phyloP scores from a whole-genome alignment of 306 rosid genomes.

The Dalbergia oliveri region DNA sequence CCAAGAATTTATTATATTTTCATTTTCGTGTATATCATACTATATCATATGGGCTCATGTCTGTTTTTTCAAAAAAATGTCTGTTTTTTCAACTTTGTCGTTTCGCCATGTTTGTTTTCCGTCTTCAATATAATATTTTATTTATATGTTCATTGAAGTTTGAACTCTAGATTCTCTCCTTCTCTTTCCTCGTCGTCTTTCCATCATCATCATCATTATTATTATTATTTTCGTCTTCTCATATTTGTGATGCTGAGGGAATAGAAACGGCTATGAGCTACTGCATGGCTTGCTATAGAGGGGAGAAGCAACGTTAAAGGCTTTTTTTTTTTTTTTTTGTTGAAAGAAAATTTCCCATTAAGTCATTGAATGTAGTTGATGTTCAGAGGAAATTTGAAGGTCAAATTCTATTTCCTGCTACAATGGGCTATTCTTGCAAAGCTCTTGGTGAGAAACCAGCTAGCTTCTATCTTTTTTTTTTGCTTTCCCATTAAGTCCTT shows the following conservation, averaged over 20 bases:
- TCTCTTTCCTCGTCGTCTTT: slow-evolving; percentile 39
- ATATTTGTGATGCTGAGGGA: slow-evolving; percentile 18
- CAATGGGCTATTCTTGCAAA: neutral
- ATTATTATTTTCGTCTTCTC: neutral
- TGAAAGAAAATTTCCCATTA: too few species aligned
- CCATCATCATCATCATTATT: slow-evolving; percentile 11
- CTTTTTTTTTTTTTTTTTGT: too few species aligned
- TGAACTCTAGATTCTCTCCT: slow-evolving; percentile 56
- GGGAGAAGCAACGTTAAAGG: slow-evolving; percentile 20
- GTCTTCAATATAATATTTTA: slow-evolving; percentile 38
- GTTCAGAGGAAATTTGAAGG: too few species aligned
- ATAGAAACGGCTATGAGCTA: slow-evolving; percentile 27
- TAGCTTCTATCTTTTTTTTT: neutral
- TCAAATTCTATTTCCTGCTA: too few species aligned
- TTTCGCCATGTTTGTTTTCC: slow-evolving; percentile 51
- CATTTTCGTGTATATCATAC: neutral
- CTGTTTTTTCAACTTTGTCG: slow-evolving; percentile 54
- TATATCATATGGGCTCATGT: slow-evolving; percentile 39
- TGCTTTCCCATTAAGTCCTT: too few species aligned
- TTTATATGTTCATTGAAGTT: slow-evolving; percentile 32
- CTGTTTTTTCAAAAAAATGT: slow-evolving; percentile 34
- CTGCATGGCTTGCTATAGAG: slow-evolving; percentile 26
- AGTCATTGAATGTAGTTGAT: too few species aligned
- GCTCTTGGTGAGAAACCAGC: neutral
- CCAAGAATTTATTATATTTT: slow-evolving; percentile 37